phyloP scores from a whole-genome alignment of 2,329 filamentous ascomycete species.

The Sphaerostilbella broomeana region DNA sequence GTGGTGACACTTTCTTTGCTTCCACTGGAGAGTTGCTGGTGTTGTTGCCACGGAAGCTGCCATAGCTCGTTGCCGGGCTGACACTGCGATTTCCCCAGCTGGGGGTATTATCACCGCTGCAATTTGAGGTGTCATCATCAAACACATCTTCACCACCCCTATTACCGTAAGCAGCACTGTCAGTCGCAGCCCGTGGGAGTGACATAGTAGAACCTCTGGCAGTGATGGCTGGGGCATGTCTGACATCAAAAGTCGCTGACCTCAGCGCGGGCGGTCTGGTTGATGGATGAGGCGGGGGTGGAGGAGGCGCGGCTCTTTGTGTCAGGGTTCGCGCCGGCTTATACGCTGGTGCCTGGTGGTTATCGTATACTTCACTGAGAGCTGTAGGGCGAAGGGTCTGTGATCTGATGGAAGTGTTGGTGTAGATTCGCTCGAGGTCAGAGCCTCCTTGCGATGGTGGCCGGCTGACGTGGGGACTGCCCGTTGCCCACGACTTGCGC shows the following conservation, averaged over 20 bases:
- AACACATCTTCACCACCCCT: conserved; percentile 39
- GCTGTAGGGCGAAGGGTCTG: conserved; percentile 4
- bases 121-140: conserved; percentile 43
- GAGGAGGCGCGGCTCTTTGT: conserved; percentile 13
- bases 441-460: conserved; percentile 30
- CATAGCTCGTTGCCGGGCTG: conserved; percentile 51
- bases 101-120: conserved; percentile 45
- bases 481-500: conserved; percentile 38
- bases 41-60: conserved; percentile 43
- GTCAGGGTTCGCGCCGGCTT: conserved; percentile 21
- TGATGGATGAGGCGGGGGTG: conserved; percentile 30
- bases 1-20: conserved; percentile 49
- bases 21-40: conserved; percentile 24
- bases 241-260: conserved; percentile 34
- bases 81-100: conserved; percentile 45
- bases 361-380: conserved; percentile 3
- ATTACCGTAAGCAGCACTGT: conserved; percentile 22
- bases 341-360: conserved; percentile 34
- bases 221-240: conserved; percentile 15
- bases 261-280: conserved; percentile 31
- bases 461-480: conserved; percentile 15
- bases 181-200: conserved; percentile 38
- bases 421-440: conserved; percentile 17
- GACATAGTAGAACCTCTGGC: conserved; percentile 31
- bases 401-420: conserved; percentile 35